These are phyloP conservation scores for Solanum virginianum DNA, from an alignment of 257 asterid genomes.

Conservation along the genomic window DNA sequence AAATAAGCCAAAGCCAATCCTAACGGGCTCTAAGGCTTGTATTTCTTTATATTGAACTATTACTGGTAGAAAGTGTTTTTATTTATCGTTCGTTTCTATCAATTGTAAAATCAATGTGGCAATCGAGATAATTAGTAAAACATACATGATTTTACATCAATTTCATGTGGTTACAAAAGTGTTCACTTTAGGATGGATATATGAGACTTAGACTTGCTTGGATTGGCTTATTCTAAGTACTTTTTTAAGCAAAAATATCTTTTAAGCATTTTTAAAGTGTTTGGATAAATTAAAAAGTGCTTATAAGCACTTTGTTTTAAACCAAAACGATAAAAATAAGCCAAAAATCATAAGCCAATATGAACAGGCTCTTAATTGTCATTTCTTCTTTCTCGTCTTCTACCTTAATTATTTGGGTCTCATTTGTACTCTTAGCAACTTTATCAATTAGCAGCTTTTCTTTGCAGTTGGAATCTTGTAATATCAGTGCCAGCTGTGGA, in stretches of 20 bases:
- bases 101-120: background rate
- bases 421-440: slow-evolving; percentile 1
- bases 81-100: background rate
- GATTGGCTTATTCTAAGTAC: no score
- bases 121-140: background rate
- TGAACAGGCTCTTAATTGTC: background rate
- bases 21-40: background rate
- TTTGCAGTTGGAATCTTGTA: slow-evolving; percentile 77
- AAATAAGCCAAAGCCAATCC: no score
- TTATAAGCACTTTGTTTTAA: no score
- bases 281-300: no score
- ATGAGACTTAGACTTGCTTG: background rate
- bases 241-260: no score
- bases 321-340: no score
- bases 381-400: background rate
- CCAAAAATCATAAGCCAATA: no score
- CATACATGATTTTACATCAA: background rate
- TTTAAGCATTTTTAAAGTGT: no score
- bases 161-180: background rate
- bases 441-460: slow-evolving; percentile 12
- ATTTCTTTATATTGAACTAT: background rate
- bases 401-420: background rate
- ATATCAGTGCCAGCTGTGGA: slow-evolving; percentile 84
- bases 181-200: background rate
- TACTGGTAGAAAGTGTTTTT: background rate